Evolutionary conservation across 2,329 filamentous ascomycete species (phyloP), one percentile per base, ranked within the genome.

Genomic region (Claviceps fusiformis): DNA sequence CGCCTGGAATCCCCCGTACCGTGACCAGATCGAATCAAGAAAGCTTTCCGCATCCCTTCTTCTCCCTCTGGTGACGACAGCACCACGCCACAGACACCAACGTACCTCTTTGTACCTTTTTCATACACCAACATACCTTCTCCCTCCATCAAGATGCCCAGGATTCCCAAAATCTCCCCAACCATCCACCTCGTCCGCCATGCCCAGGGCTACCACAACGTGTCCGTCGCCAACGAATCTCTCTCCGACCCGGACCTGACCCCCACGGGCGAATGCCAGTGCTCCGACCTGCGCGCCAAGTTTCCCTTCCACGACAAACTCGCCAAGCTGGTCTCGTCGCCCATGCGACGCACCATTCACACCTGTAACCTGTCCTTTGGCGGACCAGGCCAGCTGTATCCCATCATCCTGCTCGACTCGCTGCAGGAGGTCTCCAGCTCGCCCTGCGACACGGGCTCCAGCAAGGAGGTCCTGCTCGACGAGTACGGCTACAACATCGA

Each of bases 201-300:
- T 68, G 86, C 84, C 13, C 76, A 89, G 71, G 90, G 89, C 70
- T 82, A 80, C 66, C 91, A 95, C 77, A 95, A 95, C 69, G 79
- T 93, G 64, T 75, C 64, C 59, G 63, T 73, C 31, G 84, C 78
- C 59, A 89, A 91, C 70, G 85, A 91, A 66, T 65, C 72, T 58
- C 73, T 95, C 45, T 83, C 68, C n/a, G 91, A 96, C 65, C 90
- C 91, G 1, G 73, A 81, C 57, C 79, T 95, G 54, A 95, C 91
- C 1, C 74, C 80, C 0, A 75, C 84, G n/a, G 91, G 91, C 62
- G 76, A 84, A 65, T 64, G 81, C 58, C 89, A 96, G 76, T 95
- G 89, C 72, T 72, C 69, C 31, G 67, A 70, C 17, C 82, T 95
- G 45, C 70, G 77, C 62, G 65, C 73, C 35, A 58, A 62, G 24